Base-by-base conservation (phyloP, 2,329 filamentous ascomycete species). In the Chrysoporthe deuterocubensis region DNA sequence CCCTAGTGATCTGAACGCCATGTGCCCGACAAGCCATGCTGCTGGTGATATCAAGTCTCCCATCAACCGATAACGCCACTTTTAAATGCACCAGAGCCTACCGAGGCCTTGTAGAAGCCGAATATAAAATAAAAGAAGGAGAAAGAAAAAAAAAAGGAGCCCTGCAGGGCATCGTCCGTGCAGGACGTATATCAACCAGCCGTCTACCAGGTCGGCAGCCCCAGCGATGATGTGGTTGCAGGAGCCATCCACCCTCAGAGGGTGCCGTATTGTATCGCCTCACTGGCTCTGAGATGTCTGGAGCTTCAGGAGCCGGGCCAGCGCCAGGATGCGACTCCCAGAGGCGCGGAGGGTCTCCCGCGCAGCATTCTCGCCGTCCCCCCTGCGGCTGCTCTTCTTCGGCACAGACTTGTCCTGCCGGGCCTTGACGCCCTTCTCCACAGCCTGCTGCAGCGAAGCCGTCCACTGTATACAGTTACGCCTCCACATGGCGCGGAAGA, bases 401-500 rank as follows among this genome's bases (percentile, higher is more conserved):
- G 77, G 79, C 72, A 78, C 82, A 2, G 80, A 77, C 74, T 85
- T 87, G 11, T 78, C 76, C 69, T 81, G 78, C 21, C 86, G 78
- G n/a, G 84, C 83, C 58, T 74, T 74, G 34, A 88, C 81, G 1
- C 86, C 86, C 64, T 73, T 79, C 67, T 79, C 77, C 14, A 82
- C 80, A 0, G 83, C 83, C 6, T 70, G 70, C 18, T 74, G 75
- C 18, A 88, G 74, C 4, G 70, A 70, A 0, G 74, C 69, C 42
- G 77, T 78, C 71, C 82, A 81, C 1, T 69, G 67, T 14, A 81
- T 71, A 26, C 73, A 72, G 14, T 78, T 77, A 37, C 75, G 73
- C 2, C 67, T 66, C 78, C 81, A 84, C 3, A 86, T 77, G 7
- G 89, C 78, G 58, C 89, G 83, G 42, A 92, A 74, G 62, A 93